These are phyloP conservation scores for Daldinia sp. DNA, from an alignment of 2,329 filamentous ascomycete species.

Conservation along the genomic window DNA sequence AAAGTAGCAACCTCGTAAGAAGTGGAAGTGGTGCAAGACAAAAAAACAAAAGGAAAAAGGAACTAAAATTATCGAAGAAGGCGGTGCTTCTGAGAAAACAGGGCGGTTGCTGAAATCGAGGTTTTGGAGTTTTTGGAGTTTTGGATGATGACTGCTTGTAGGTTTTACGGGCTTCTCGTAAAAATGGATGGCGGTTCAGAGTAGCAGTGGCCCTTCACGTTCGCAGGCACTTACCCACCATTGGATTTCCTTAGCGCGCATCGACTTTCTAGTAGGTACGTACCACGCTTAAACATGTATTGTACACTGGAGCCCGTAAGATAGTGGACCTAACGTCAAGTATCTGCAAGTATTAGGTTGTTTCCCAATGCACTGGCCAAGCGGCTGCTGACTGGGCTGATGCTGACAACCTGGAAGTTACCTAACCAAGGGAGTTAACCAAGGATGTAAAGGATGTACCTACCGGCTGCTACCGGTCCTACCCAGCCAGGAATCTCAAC, in stretches of 20 bases:
- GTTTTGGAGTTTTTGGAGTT: conserved; percentile 6
- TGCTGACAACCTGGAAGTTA: conserved; percentile 2
- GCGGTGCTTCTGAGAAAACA: conserved; percentile 3
- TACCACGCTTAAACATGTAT: conserved; percentile 1
- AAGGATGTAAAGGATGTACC: too few relatives aligned
- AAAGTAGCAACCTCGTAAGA: conserved; percentile 3
- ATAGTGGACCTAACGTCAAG: not conserved
- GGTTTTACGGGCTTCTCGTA: conserved; percentile 16
- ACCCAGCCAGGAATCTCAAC: conserved; percentile 15
- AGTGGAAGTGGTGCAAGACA: conserved; percentile 10
- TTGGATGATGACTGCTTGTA: conserved; percentile 11
- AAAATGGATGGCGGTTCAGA: conserved; percentile 37
- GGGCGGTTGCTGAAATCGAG: conserved; percentile 5
- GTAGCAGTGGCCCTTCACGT: conserved; percentile 32
- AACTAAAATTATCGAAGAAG: conserved; percentile 15
- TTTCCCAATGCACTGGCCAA: conserved; percentile 31
- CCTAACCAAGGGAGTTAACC: not conserved
- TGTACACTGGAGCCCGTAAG: too few relatives aligned
- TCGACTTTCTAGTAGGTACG: conserved; percentile 24
- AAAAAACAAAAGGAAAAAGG: conserved; percentile 9
- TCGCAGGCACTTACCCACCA: conserved; percentile 35
- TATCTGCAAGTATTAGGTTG: not conserved
- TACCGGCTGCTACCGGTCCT: not conserved
- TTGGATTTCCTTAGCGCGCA: conserved; percentile 38
- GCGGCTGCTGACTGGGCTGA: conserved; percentile 26